Conservation (phyloP, 2,329 filamentous ascomycete species). For the Aureobasidium sp. region DNA sequence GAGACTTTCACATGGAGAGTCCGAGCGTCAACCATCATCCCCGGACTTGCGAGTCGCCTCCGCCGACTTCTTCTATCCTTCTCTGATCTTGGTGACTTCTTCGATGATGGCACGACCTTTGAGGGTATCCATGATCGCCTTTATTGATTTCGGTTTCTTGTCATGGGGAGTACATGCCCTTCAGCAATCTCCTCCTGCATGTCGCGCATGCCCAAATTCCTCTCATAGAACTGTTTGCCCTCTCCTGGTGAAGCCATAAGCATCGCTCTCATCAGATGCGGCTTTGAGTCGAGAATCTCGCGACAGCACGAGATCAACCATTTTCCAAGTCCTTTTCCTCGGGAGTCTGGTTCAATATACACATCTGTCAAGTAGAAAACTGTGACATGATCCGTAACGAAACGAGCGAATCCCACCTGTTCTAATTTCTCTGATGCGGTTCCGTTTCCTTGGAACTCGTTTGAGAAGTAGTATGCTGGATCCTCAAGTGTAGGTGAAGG, state of each 20-base stretch:
- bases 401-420: slow-evolving; percentile 26
- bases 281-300: slow-evolving; percentile 20
- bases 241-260: slow-evolving; percentile 20
- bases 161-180: background rate
- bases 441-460: background rate
- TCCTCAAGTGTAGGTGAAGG: slow-evolving; percentile 21
- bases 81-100: too few relatives aligned
- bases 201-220: slow-evolving; percentile 20
- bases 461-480: slow-evolving; percentile 4
- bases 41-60: background rate
- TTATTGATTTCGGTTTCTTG: background rate
- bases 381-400: slow-evolving; percentile 25
- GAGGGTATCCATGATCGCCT: background rate
- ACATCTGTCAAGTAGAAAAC: slow-evolving; percentile 26
- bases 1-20: slow-evolving; percentile 7
- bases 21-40: background rate
- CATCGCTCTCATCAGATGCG: slow-evolving; percentile 21
- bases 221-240: slow-evolving; percentile 21
- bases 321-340: slow-evolving; percentile 21
- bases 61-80: background rate
- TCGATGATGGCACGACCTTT: background rate
- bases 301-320: slow-evolving; percentile 23
- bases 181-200: slow-evolving; percentile 16
- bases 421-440: slow-evolving; percentile 14
- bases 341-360: slow-evolving; percentile 20